These are phyloP conservation scores for Eremothecium cymbalariae DNA, from an alignment of 1,139 yeast genomes.

Conservation along the genomic window DNA sequence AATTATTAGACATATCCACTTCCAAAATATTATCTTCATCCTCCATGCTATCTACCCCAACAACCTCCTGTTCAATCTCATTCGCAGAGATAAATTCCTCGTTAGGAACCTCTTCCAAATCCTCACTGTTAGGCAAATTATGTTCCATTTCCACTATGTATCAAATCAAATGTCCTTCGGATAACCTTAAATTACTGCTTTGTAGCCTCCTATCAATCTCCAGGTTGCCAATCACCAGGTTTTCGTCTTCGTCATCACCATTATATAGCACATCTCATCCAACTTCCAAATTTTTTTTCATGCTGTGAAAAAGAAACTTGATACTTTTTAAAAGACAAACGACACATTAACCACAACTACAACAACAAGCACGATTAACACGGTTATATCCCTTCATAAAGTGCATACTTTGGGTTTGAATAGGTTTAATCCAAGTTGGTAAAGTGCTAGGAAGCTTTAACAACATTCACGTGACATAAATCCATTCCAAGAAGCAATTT, in stretches of 20 bases:
- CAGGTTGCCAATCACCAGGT: background rate
- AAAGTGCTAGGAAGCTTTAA: no score
- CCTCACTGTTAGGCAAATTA: slow-evolving; percentile 7
- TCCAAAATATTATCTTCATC: slow-evolving; percentile 39
- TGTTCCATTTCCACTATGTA: slow-evolving; percentile 3
- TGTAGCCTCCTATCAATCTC: no score
- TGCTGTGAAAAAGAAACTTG: background rate
- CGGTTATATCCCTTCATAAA: no score
- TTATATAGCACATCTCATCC: slow-evolving; percentile 10
- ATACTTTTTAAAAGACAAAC: background rate
- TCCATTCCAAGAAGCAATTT: no score
- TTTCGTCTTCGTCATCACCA: background rate
- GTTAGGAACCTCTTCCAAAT: slow-evolving; percentile 21
- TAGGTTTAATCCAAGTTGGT: no score
- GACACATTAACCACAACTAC: background rate
- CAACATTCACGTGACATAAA: no score
- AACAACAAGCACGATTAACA: no score
- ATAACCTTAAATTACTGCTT: no score
- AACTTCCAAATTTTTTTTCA: slow-evolving; percentile 6
- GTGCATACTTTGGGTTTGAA: no score
- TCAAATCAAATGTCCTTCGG: no score
- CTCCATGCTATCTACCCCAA: slow-evolving; percentile 34
- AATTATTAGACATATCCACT: slow-evolving; percentile 78
- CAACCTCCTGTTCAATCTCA: slow-evolving; percentile 47
- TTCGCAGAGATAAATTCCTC: slow-evolving; percentile 48